These are phyloP conservation scores for Podaxis sp. DNA, from an alignment of 768 basidiomycete genomes.

Conservation along the genomic window DNA sequence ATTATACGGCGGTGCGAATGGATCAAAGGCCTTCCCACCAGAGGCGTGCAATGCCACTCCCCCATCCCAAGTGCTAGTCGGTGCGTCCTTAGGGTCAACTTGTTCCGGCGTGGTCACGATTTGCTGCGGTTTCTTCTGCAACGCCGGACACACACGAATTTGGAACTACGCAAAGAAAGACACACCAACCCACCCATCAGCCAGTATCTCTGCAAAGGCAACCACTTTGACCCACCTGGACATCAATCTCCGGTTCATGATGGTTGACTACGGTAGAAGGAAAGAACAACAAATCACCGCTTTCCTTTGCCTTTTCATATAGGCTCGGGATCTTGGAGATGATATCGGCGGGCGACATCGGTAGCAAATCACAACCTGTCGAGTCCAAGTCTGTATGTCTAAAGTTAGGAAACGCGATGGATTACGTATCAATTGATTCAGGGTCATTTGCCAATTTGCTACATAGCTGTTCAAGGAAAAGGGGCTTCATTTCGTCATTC, in stretches of 20 bases:
- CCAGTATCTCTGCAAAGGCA: neutral
- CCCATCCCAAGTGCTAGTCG: neutral
- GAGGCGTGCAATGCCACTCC: neutral
- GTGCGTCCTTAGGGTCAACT: neutral
- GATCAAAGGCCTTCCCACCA: slow-evolving; percentile 41
- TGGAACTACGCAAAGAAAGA: slow-evolving; percentile 56
- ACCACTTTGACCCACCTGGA: slow-evolving; percentile 44
- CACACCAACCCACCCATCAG: neutral
- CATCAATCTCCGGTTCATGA: slow-evolving; percentile 41
- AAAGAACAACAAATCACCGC: slow-evolving; percentile 74
- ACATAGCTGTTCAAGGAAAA: neutral
- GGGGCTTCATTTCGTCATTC: neutral
- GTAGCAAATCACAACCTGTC: neutral
- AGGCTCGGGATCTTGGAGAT: slow-evolving; percentile 47
- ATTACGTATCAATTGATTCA: neutral
- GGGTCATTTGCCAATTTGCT: neutral
- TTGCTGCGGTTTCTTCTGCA: slow-evolving; percentile 73
- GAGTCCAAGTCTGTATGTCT: neutral
- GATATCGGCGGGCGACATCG: slow-evolving; percentile 44
- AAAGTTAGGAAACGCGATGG: neutral
- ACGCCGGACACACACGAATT: slow-evolving; percentile 78
- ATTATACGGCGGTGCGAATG: slow-evolving; percentile 86
- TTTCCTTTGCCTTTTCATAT: slow-evolving; percentile 53
- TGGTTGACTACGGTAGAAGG: slow-evolving; percentile 65
- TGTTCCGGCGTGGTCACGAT: slow-evolving; percentile 25